Evolutionary conservation across 345 rosid genomes (phyloP).

Genomic region (Stellera chamaejasme): DNA sequence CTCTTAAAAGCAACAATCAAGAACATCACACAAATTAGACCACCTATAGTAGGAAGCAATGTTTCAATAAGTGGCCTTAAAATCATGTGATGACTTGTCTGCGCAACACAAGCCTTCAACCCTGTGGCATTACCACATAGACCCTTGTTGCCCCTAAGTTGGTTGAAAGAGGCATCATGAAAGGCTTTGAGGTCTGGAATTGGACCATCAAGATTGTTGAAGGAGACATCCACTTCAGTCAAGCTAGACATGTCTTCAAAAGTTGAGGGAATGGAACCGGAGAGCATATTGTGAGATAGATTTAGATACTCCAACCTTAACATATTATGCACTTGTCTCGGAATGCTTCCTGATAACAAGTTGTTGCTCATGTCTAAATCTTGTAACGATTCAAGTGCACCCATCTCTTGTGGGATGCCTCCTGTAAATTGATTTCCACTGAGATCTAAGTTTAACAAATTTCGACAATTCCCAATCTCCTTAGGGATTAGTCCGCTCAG

Average conservation of each 20-base stretch:
- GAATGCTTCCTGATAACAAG: conserved; percentile 5
- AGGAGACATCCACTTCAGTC: conserved; percentile 10
- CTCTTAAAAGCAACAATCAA: too few species aligned
- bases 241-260: conserved; percentile 5
- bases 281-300: conserved; percentile 17
- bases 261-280: conserved; percentile 5
- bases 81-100: not conserved
- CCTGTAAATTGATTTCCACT: too few species aligned
- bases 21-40: not conserved
- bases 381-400: too few species aligned
- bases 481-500: too few species aligned
- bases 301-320: not conserved
- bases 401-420: too few species aligned
- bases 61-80: not conserved
- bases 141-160: conserved; percentile 2
- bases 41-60: not conserved
- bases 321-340: conserved; percentile 1
- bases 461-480: too few species aligned
- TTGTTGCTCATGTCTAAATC: conserved; percentile 9
- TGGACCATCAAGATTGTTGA: conserved; percentile 8
- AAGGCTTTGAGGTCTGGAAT: conserved; percentile 12
- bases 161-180: conserved; percentile 11
- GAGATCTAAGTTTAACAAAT: too few species aligned
- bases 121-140: conserved; percentile 14
- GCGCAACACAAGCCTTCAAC: conserved; percentile 3